These are phyloP conservation scores for Eucalyptus curtisii DNA, from an alignment of 345 rosid genomes.

Conservation along the genomic window DNA sequence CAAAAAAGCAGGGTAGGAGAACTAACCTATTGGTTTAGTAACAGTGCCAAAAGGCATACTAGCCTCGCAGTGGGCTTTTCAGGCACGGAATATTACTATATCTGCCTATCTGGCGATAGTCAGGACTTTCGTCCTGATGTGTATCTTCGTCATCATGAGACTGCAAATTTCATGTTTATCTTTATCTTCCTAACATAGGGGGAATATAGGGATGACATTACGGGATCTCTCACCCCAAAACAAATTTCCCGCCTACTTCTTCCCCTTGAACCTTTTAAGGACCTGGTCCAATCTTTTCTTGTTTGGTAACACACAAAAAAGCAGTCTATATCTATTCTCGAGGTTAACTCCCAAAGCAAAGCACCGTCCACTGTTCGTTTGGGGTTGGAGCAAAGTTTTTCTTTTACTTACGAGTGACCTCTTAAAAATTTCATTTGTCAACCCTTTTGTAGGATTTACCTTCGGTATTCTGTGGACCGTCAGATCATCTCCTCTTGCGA, in stretches of 20 bases:
- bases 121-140: fast-evolving
- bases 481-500: background rate
- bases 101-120: fast-evolving
- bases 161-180: fast-evolving
- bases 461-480: background rate
- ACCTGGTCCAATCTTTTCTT: fast-evolving
- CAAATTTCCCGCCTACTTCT: fast-evolving
- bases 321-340: background rate
- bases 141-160: fast-evolving
- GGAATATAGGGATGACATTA: fast-evolving
- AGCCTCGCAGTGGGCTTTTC: fast-evolving
- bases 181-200: fast-evolving
- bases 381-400: background rate
- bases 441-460: background rate
- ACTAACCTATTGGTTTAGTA: no score
- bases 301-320: fast-evolving
- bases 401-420: background rate
- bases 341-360: background rate
- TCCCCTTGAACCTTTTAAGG: fast-evolving
- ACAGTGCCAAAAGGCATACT: no score
- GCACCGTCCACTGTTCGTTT: background rate
- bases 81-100: fast-evolving
- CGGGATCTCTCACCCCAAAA: fast-evolving
- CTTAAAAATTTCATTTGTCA: background rate
- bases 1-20: no score